Conservation (phyloP, 2,329 filamentous ascomycete species). For the Alternaria ventricosa region DNA sequence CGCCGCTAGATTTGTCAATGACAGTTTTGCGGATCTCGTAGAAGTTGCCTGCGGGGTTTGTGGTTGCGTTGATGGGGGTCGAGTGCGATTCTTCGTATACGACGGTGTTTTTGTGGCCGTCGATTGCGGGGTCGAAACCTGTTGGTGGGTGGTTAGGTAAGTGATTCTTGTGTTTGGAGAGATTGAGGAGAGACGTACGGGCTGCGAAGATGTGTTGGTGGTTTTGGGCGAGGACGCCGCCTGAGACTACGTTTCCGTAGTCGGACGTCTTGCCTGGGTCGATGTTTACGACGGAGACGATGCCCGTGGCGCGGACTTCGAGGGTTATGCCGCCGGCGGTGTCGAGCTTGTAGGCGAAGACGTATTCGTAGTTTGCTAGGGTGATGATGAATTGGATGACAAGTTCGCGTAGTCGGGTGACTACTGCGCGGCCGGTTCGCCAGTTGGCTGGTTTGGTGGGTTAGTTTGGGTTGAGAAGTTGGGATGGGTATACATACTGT, state of each 20-base stretch:
- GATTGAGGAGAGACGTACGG: slow-evolving; percentile 10
- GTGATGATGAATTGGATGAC: slow-evolving; percentile 73
- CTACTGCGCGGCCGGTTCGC: slow-evolving; percentile 66
- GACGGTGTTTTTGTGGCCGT: slow-evolving; percentile 62
- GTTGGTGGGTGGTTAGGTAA: neutral
- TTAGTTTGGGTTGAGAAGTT: neutral
- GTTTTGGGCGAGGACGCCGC: slow-evolving; percentile 70
- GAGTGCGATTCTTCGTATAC: slow-evolving; percentile 62
- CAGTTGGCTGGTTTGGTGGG: slow-evolving; percentile 55
- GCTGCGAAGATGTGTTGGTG: slow-evolving; percentile 72
- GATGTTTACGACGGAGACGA: slow-evolving; percentile 68
- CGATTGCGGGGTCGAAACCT: slow-evolving; percentile 70
- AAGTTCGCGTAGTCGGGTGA: slow-evolving; percentile 67
- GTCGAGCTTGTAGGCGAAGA: slow-evolving; percentile 70
- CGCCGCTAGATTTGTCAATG: slow-evolving; percentile 55
- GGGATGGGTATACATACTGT: neutral
- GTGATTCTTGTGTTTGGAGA: neutral
- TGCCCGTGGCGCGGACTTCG: slow-evolving; percentile 70
- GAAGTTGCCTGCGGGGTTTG: slow-evolving; percentile 67
- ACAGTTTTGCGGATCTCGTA: slow-evolving; percentile 62
- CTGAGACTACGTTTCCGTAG: slow-evolving; percentile 69
- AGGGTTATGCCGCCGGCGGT: slow-evolving; percentile 67
- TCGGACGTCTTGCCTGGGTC: slow-evolving; percentile 60
- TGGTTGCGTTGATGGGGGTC: slow-evolving; percentile 57
- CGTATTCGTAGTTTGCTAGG: slow-evolving; percentile 74